These are phyloP conservation scores for Claviceps africana DNA, from an alignment of 2,329 filamentous ascomycete species.

Conservation along the genomic window DNA sequence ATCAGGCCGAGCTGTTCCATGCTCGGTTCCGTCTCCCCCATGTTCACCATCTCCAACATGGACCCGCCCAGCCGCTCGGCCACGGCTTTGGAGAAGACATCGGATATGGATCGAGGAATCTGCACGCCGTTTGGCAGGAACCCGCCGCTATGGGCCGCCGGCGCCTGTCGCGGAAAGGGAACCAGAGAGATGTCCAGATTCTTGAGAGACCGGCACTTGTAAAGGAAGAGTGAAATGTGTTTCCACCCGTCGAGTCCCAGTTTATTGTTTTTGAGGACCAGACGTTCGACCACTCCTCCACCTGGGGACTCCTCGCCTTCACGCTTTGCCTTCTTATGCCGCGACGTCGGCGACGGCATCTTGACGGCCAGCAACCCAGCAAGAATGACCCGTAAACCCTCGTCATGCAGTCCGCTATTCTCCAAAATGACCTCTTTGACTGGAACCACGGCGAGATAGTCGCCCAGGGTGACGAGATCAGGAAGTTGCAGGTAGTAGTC, in stretches of 20 bases:
- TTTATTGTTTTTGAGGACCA: conserved; percentile 86
- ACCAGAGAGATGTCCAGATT: conserved; percentile 78
- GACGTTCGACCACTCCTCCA: conserved; percentile 67
- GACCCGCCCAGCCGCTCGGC: conserved; percentile 62
- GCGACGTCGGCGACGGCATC: conserved; percentile 36
- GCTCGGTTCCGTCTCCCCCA: conserved; percentile 65
- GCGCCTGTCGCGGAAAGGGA: conserved; percentile 47
- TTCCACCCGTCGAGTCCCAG: conserved; percentile 82
- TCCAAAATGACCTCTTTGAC: conserved; percentile 77
- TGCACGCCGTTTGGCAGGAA: conserved; percentile 19
- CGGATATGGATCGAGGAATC: conserved; percentile 25
- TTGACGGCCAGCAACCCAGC: conserved; percentile 75
- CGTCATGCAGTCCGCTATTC: conserved; percentile 75
- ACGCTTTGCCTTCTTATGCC: conserved; percentile 32
- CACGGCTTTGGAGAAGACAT: conserved; percentile 63
- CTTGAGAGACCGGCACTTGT: conserved; percentile 78
- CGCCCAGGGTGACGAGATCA: conserved; percentile 76
- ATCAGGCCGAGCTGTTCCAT: conserved; percentile 59
- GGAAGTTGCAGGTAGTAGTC: conserved; percentile 71
- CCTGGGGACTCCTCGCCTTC: conserved; percentile 28
- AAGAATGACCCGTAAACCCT: conserved; percentile 73
- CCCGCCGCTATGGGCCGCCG: conserved; percentile 16
- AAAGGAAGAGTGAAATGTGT: conserved; percentile 76
- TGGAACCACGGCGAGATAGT: conserved; percentile 88
- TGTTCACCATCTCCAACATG: conserved; percentile 66